These are phyloP conservation scores for Hypomontagnella monticulosa DNA, from an alignment of 495 filamentous ascomycete genomes.

Conservation along the genomic window DNA sequence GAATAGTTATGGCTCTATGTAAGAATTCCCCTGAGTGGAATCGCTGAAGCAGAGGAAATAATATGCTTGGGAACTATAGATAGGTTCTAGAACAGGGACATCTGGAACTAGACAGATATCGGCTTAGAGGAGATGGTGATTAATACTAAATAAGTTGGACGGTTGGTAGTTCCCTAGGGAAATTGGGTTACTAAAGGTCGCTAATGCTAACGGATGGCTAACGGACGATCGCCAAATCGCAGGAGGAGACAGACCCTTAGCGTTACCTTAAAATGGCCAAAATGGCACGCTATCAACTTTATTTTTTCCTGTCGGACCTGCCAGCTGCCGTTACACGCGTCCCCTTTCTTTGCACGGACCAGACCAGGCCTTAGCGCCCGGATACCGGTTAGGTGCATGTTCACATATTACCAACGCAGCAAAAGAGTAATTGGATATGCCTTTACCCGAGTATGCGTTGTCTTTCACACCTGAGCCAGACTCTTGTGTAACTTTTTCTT, in stretches of 20 bases:
- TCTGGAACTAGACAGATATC: too few species aligned
- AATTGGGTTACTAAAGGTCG: background rate
- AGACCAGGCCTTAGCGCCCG: conserved; percentile 4
- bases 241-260: conserved; percentile 13
- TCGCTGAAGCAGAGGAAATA: conserved; percentile 1
- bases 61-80: background rate
- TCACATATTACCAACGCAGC: background rate
- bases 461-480: too few species aligned
- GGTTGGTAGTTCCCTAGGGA: background rate
- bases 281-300: conserved; percentile 39
- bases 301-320: conserved; percentile 23
- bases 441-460: too few species aligned
- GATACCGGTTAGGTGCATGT: conserved; percentile 22
- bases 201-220: too few species aligned
- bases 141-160: background rate
- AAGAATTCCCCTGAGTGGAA: background rate
- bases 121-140: too few species aligned
- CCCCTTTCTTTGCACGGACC: conserved; percentile 19
- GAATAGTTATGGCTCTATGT: conserved; percentile 14
- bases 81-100: background rate
- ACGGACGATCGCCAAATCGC: background rate
- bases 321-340: conserved; percentile 14
- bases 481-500: too few species aligned
- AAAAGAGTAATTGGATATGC: background rate
- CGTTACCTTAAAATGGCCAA: conserved; percentile 29